Percentiles rank a stretch among this genome's conserved stretches.
Evolutionary conservation across 106 monocot species (phyloP).

Genomic region (Posidonia australis): DNA sequence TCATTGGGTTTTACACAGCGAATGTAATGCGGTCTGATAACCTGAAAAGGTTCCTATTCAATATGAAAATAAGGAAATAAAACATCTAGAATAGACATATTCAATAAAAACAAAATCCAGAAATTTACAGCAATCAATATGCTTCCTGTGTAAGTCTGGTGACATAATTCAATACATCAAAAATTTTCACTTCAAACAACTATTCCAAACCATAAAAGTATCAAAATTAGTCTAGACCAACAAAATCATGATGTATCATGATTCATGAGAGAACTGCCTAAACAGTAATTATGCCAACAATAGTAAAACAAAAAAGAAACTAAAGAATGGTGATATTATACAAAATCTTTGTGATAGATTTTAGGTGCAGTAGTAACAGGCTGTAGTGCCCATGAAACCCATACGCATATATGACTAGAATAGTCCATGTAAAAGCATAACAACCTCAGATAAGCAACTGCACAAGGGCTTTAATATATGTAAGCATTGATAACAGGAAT

Average conservation of each 20-base stretch:
- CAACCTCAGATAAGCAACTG: neutral
- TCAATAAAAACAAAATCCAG: too few relatives aligned
- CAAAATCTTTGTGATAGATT: slow-evolving; percentile 30
- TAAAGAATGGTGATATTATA: neutral
- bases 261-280: too few relatives aligned
- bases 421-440: neutral
- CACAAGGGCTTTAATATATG: neutral
- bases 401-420: neutral
- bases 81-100: too few relatives aligned
- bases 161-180: slow-evolving; percentile 1
- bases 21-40: too few relatives aligned
- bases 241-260: too few relatives aligned
- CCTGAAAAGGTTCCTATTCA: too few relatives aligned
- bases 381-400: slow-evolving; percentile 10
- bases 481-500: too few relatives aligned
- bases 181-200: neutral
- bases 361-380: slow-evolving; percentile 20
- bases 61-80: too few relatives aligned
- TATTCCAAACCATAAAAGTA: neutral
- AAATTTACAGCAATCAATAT: slow-evolving; percentile 70
- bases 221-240: too few relatives aligned
- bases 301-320: neutral
- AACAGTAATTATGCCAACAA: neutral
- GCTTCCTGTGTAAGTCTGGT: slow-evolving; percentile 53
- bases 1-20: too few relatives aligned